phyloP scores from a whole-genome alignment of 2,329 filamentous ascomycete genomes.

The Blastomyces silverae region DNA sequence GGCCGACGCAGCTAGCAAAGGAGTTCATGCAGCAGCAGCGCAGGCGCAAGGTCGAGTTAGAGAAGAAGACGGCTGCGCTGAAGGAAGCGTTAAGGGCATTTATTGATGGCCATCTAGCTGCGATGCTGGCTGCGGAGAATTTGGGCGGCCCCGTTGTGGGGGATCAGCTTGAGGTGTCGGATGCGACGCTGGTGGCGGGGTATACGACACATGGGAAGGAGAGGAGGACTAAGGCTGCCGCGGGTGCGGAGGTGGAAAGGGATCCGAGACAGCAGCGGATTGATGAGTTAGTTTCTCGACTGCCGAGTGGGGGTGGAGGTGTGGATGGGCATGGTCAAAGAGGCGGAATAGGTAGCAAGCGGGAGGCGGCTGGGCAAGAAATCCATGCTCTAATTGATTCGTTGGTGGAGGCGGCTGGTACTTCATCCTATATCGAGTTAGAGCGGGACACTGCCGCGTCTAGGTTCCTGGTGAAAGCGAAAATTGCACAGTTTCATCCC shows the following conservation, averaged over 20 bases:
- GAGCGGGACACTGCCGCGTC: conserved; percentile 48
- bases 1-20: conserved; percentile 54
- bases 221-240: conserved; percentile 39
- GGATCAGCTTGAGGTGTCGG: conserved; percentile 59
- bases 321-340: conserved; percentile 22
- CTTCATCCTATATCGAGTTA: conserved; percentile 44
- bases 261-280: conserved; percentile 43
- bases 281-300: conserved; percentile 45
- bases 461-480: conserved; percentile 49
- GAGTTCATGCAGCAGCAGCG: conserved; percentile 58
- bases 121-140: conserved; percentile 75
- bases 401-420: conserved; percentile 40
- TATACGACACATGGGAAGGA: conserved; percentile 49
- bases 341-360: conserved; percentile 35
- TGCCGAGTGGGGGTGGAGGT: conserved; percentile 23
- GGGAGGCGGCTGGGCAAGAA: conserved; percentile 44
- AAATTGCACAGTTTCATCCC: conserved; percentile 51
- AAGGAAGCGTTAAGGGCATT: conserved; percentile 62
- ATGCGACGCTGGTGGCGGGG: conserved; percentile 48
- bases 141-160: conserved; percentile 77
- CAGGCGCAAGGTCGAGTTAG: conserved; percentile 54
- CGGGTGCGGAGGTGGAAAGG: conserved; percentile 29
- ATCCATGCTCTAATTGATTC: conserved; percentile 44
- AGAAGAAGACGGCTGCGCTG: conserved; percentile 54
- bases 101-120: conserved; percentile 61